Percentiles rank a stretch among this genome's conserved stretches.
Conservation (phyloP, 306 rosid species). For the Dalbergia oliveri region DNA sequence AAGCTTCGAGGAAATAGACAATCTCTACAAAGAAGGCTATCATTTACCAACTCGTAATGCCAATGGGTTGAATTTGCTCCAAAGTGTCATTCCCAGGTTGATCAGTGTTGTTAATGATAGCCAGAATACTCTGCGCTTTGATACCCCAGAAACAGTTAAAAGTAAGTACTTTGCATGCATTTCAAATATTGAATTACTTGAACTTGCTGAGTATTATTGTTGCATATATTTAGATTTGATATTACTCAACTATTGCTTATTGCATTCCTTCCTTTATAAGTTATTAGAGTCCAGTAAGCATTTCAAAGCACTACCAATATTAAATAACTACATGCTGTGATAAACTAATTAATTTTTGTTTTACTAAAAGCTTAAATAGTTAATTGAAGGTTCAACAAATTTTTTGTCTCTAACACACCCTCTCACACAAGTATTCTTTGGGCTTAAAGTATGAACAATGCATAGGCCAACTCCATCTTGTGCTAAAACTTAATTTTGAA, state of each 20-base stretch:
- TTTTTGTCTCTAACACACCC: too few relatives aligned
- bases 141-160: slow-evolving; percentile 55
- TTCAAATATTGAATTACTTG: too few relatives aligned
- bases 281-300: background rate
- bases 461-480: too few relatives aligned
- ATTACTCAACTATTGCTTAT: background rate
- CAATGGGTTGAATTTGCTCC: slow-evolving; percentile 21
- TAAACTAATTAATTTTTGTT: too few relatives aligned
- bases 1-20: slow-evolving; percentile 57
- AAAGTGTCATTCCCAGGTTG: slow-evolving; percentile 48
- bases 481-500: too few relatives aligned
- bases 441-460: too few relatives aligned
- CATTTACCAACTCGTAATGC: slow-evolving; percentile 39
- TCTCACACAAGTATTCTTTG: too few relatives aligned
- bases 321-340: too few relatives aligned
- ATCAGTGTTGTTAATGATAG: slow-evolving; percentile 41
- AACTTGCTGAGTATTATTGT: too few relatives aligned
- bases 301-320: background rate
- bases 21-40: slow-evolving; percentile 57
- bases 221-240: background rate
- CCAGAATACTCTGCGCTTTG: slow-evolving; percentile 55
- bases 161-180: slow-evolving; percentile 44
- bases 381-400: too few relatives aligned
- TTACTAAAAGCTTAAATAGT: too few relatives aligned
- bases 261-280: background rate